Percentiles rank a stretch among this genome's conserved stretches.
Conservation (phyloP, 495 filamentous ascomycete genomes). For the Tuber indicum region DNA sequence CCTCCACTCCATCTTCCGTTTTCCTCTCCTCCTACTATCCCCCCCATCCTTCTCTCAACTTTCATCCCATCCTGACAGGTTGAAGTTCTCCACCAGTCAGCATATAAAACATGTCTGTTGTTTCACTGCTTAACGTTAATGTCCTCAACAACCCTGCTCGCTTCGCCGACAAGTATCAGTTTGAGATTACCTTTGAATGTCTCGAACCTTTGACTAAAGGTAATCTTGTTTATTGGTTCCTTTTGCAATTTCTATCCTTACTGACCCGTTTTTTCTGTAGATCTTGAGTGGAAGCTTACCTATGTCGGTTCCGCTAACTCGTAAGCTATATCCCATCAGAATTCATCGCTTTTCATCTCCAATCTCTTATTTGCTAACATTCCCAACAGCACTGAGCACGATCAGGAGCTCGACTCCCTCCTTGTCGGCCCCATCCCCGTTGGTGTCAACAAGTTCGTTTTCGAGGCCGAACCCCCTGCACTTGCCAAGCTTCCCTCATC, state of each 20-base stretch:
- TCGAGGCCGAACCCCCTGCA: conserved; percentile 88
- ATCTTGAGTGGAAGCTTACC: conserved; percentile 98
- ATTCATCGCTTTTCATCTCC: conserved; percentile 6
- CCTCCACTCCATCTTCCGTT: background rate
- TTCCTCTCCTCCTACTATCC: background rate
- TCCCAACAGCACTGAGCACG: conserved; percentile 70
- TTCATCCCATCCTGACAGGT: conserved; percentile 18
- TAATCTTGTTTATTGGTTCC: conserved; percentile 42
- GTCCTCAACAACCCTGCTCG: conserved; percentile 92
- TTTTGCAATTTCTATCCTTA: background rate
- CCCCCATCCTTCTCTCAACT: conserved; percentile 6
- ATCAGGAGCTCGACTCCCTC: conserved; percentile 94
- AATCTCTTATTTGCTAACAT: conserved; percentile 35
- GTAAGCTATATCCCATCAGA: conserved; percentile 49
- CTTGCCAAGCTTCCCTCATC: conserved; percentile 81
- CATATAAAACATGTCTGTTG: conserved; percentile 76
- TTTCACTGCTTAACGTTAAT: conserved; percentile 89
- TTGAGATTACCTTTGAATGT: conserved; percentile 98
- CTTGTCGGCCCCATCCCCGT: conserved; percentile 94
- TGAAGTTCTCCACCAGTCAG: conserved; percentile 27
- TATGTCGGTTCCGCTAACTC: conserved; percentile 97
- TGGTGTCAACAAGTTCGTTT: conserved; percentile 97
- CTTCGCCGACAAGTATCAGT: conserved; percentile 82
- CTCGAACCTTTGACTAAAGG: conserved; percentile 88
- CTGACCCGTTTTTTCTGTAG: conserved; percentile 46